Conservation (phyloP, 805 yeast species). For the Schizosaccharomyces octosporus region DNA sequence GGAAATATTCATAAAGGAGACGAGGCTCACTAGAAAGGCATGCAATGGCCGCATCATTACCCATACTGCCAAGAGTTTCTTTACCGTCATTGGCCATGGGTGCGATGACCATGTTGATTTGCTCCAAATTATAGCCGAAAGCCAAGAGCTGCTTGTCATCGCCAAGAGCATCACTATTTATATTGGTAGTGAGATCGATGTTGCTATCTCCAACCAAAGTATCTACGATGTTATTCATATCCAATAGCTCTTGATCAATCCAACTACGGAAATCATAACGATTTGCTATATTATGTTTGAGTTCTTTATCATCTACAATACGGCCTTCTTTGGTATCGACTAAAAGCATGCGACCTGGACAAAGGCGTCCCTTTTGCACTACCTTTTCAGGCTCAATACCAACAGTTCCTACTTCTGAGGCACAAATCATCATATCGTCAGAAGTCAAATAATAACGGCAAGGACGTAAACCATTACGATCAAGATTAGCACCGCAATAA, state of each 20-base stretch:
- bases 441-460: constrained; percentile 90
- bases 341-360: constrained; percentile 86
- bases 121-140: constrained; percentile 87
- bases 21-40: constrained; percentile 85
- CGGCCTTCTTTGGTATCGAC: constrained; percentile 85
- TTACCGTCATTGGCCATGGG: constrained; percentile 88
- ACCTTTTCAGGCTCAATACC: constrained; percentile 64
- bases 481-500: constrained; percentile 93
- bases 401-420: constrained; percentile 93
- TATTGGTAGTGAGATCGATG: constrained; percentile 8
- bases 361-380: constrained; percentile 74
- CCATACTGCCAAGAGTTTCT: constrained; percentile 95
- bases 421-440: constrained; percentile 89
- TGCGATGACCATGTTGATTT: constrained; percentile 52
- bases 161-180: constrained; percentile 26
- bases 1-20: constrained; percentile 73
- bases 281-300: constrained; percentile 54
- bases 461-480: constrained; percentile 92
- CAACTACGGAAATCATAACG: constrained; percentile 83
- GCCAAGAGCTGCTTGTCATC: constrained; percentile 65
- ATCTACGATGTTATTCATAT: constrained; percentile 46
- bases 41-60: constrained; percentile 88
- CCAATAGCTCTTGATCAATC: constrained; percentile 67
- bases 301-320: constrained; percentile 77
- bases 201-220: constrained; percentile 24